Percentiles rank a stretch among this genome's conserved stretches.
Conservation (phyloP, 371 early-diverging fungal genomes). For the Apophysomyces ossiformis region DNA sequence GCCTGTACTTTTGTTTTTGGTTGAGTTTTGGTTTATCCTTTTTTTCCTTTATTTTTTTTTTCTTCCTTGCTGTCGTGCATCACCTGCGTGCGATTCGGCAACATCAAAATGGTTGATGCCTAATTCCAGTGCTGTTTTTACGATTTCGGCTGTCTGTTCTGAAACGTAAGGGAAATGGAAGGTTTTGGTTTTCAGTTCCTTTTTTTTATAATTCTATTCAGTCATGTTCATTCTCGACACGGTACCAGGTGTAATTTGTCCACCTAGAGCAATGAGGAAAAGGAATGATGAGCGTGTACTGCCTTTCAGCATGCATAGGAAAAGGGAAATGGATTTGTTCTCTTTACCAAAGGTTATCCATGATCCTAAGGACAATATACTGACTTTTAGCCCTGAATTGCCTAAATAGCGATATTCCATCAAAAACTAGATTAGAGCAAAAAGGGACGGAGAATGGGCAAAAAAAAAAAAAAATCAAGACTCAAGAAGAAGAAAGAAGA, state of each 20-base stretch:
- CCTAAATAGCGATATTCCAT: constrained; percentile 90
- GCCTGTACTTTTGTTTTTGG: constrained; percentile 23
- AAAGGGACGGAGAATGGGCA: constrained; percentile 3
- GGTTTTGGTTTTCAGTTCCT: background rate
- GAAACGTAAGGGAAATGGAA: background rate
- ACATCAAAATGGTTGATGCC: constrained; percentile 90
- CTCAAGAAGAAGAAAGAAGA: constrained; percentile 1
- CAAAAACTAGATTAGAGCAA: constrained; percentile 12
- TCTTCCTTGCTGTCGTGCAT: background rate
- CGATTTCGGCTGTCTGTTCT: constrained; percentile 69
- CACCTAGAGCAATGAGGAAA: constrained; percentile 38
- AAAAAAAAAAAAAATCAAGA: constrained; percentile 5
- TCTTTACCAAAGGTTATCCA: constrained; percentile 70
- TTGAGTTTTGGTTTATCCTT: background rate
- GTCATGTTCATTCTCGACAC: background rate
- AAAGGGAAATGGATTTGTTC: too few species aligned
- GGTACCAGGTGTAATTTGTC: constrained; percentile 60
- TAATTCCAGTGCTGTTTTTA: constrained; percentile 73
- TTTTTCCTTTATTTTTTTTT: background rate
- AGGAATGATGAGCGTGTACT: too few species aligned
- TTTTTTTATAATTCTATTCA: background rate
- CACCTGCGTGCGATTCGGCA: constrained; percentile 73
- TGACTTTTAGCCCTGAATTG: constrained; percentile 79
- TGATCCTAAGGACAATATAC: constrained; percentile 44
- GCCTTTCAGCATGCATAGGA: too few species aligned